phyloP scores from a whole-genome alignment of 2,329 filamentous ascomycete genomes.

The Cordyceps tenuipes region DNA sequence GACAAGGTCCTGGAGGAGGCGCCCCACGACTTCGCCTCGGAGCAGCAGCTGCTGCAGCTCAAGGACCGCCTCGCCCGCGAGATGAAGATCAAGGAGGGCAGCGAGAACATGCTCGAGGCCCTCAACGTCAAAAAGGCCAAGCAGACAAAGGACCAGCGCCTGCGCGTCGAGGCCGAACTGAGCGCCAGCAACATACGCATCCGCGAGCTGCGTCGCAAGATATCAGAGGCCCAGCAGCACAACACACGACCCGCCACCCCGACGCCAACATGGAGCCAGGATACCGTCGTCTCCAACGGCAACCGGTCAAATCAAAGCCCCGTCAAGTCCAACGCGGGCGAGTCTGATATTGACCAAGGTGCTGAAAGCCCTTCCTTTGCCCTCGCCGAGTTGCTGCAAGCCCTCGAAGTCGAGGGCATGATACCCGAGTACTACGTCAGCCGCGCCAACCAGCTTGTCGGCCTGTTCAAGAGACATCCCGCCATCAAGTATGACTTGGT shows the following conservation, averaged over 20 bases:
- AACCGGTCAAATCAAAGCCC: slow-evolving; percentile 51
- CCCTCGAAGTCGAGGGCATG: slow-evolving; percentile 80
- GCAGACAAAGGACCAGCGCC: slow-evolving; percentile 79
- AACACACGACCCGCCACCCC: slow-evolving; percentile 41
- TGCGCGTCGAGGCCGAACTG: slow-evolving; percentile 77
- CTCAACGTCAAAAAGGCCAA: slow-evolving; percentile 92
- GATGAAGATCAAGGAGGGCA: slow-evolving; percentile 95
- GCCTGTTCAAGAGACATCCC: slow-evolving; percentile 87
- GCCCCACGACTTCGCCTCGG: slow-evolving; percentile 40
- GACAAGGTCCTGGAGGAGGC: slow-evolving; percentile 55
- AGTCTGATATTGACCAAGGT: slow-evolving; percentile 58
- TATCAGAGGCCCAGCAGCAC: slow-evolving; percentile 48
- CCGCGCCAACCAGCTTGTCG: slow-evolving; percentile 84
- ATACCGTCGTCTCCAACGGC: slow-evolving; percentile 36
- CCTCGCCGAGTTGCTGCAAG: slow-evolving; percentile 81
- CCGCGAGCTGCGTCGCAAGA: slow-evolving; percentile 52
- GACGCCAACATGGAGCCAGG: slow-evolving; percentile 41
- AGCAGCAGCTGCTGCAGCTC: slow-evolving; percentile 66
- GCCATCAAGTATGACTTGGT: slow-evolving; percentile 94
- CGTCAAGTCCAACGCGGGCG: slow-evolving; percentile 44
- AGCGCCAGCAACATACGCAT: slow-evolving; percentile 74
- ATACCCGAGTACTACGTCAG: slow-evolving; percentile 91
- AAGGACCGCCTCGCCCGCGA: slow-evolving; percentile 87
- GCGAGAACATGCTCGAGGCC: slow-evolving; percentile 95
- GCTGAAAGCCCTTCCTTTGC: slow-evolving; percentile 86